phyloP scores from a whole-genome alignment of 331 rosid genomes.

The Ulmus americana region DNA sequence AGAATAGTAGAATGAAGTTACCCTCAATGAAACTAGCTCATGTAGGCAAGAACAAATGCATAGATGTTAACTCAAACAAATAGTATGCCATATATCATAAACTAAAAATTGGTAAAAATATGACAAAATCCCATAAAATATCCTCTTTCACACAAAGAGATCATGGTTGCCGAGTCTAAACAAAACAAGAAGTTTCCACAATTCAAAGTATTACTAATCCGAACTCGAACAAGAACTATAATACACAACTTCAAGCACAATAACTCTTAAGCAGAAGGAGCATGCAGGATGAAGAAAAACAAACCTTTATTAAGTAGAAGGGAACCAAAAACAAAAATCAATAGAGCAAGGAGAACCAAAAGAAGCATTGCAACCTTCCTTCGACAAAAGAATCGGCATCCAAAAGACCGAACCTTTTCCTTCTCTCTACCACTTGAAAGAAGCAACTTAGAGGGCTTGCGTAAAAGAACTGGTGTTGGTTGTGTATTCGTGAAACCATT shows the following conservation, averaged over 20 bases:
- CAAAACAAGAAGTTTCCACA: background rate
- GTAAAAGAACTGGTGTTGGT: constrained; percentile 33
- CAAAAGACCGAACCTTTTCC: constrained; percentile 53
- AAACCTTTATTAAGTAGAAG: constrained; percentile 59
- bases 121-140: background rate
- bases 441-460: constrained; percentile 64
- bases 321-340: constrained; percentile 62
- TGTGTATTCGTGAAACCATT: constrained; percentile 43
- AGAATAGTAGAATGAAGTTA: background rate
- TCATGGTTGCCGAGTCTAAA: background rate
- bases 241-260: background rate
- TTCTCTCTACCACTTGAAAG: constrained; percentile 63
- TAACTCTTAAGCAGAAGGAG: background rate
- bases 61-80: constrained; percentile 9
- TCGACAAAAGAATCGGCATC: constrained; percentile 61
- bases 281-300: constrained; percentile 19
- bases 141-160: background rate
- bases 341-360: constrained; percentile 57
- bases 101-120: constrained; percentile 2
- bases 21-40: constrained; percentile 15
- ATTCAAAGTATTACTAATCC: background rate
- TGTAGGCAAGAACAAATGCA: constrained; percentile 10
- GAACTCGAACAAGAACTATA: constrained; percentile 6
- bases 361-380: constrained; percentile 78
- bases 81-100: constrained; percentile 6